Evolutionary conservation across 331 rosid species (phyloP).

Genomic region (Quercus phellos): DNA sequence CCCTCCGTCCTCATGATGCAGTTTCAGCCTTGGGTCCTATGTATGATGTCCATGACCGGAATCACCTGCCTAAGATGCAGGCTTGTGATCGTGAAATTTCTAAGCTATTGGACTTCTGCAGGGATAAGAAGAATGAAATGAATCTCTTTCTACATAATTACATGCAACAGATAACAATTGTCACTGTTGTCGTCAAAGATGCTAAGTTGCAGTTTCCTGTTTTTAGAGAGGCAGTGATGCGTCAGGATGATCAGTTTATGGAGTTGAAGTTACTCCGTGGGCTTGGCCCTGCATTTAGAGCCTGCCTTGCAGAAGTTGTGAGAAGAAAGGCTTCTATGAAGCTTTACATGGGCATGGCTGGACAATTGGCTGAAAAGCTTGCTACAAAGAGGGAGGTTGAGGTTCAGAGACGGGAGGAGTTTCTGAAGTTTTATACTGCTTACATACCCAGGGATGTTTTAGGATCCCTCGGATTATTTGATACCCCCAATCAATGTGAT

Average conservation of each 20-base stretch:
- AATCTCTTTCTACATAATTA: conserved; percentile 64
- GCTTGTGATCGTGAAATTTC: conserved; percentile 69
- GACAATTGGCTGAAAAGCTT: conserved; percentile 89
- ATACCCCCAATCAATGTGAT: conserved; percentile 76
- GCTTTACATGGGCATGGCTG: conserved; percentile 99
- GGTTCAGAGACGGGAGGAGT: conserved; percentile 62
- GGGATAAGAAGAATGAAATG: conserved; percentile 83
- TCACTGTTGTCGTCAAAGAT: conserved; percentile 75
- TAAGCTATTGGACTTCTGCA: conserved; percentile 66
- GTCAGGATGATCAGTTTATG: conserved; percentile 69
- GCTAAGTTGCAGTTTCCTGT: conserved; percentile 85
- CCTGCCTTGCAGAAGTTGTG: conserved; percentile 88
- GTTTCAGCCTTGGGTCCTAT: conserved; percentile 97
- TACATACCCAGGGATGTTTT: conserved; percentile 76
- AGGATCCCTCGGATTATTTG: conserved; percentile 78
- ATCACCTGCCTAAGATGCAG: conserved; percentile 78
- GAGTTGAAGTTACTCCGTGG: conserved; percentile 75
- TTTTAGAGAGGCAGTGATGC: conserved; percentile 84
- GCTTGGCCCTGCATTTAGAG: conserved; percentile 84
- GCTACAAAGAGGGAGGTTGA: conserved; percentile 80
- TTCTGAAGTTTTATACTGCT: conserved; percentile 50
- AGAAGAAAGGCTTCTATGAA: conserved; percentile 90
- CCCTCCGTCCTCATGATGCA: conserved; percentile 96
- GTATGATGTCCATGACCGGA: conserved; percentile 89
- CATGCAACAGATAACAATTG: conserved; percentile 69